A percentile compares a stretch with the other conserved stretches of the same genome.
Conservation (phyloP, 345 rosid genomes). For the Citrus inodora region DNA sequence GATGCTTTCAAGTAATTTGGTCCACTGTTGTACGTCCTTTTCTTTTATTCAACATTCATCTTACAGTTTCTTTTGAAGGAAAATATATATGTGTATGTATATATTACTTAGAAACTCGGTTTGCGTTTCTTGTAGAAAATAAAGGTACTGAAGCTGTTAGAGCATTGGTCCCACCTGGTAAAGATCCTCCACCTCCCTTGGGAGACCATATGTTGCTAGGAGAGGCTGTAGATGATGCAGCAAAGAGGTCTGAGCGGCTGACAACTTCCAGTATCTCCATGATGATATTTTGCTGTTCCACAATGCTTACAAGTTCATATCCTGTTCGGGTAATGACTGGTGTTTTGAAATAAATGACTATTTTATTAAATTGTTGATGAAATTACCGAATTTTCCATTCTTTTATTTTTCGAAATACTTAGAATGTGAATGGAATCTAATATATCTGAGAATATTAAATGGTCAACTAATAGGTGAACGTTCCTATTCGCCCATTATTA, state of each 20-base stretch:
- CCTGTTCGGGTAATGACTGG: conserved; percentile 59
- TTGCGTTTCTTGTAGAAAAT: conserved; percentile 43
- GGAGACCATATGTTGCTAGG: conserved; percentile 46
- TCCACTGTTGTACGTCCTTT: background rate
- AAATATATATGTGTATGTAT: background rate
- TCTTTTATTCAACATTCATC: background rate
- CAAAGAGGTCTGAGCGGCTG: conserved; percentile 44
- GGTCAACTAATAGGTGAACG: conserved; percentile 42
- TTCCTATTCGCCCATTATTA: conserved; percentile 59
- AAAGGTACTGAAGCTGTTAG: conserved; percentile 56
- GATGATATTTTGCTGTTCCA: conserved; percentile 59
- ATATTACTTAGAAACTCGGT: background rate
- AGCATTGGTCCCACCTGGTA: conserved; percentile 68
- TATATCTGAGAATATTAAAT: conserved; percentile 8
- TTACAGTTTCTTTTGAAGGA: background rate
- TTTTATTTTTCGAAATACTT: background rate
- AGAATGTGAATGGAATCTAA: background rate
- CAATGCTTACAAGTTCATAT: conserved; percentile 64
- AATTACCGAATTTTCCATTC: background rate
- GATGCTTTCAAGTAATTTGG: background rate
- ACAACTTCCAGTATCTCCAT: conserved; percentile 43
- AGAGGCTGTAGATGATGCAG: conserved; percentile 33
- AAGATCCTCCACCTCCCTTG: conserved; percentile 60
- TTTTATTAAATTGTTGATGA: background rate
- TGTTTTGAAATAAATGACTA: background rate